Conservation (phyloP, 2,329 filamentous ascomycete genomes). For the Talaromyces sp. region DNA sequence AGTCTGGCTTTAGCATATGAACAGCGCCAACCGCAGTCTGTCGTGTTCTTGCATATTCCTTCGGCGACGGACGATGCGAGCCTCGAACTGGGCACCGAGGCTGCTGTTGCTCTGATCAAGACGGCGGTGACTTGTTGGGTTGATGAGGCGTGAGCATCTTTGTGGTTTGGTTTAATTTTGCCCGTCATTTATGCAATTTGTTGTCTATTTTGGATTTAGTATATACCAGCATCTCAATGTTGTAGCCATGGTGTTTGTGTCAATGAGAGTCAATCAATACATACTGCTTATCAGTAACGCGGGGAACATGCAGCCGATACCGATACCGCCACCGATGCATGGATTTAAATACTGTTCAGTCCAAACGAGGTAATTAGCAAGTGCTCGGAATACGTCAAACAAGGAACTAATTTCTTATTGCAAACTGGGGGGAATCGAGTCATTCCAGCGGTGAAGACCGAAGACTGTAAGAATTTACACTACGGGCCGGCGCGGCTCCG, state of each 20-base stretch:
- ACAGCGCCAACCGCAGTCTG: constrained; percentile 34
- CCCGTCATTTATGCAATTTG: neutral
- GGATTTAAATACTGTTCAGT: no score
- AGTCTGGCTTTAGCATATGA: constrained; percentile 48
- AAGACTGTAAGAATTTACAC: neutral
- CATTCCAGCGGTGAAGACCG: neutral
- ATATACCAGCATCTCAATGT: neutral
- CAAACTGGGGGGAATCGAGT: no score
- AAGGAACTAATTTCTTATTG: neutral
- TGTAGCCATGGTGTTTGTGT: neutral
- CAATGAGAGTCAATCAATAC: neutral
- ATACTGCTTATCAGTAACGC: neutral
- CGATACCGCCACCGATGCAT: no score
- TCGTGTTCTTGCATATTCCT: constrained; percentile 70
- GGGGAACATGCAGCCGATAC: neutral
- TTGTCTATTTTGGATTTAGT: neutral
- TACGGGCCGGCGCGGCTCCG: neutral
- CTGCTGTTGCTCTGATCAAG: constrained; percentile 40
- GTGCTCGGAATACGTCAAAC: no score
- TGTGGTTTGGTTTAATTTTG: neutral
- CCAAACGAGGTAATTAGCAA: no score
- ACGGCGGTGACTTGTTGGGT: constrained; percentile 38
- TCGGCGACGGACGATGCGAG: constrained; percentile 48
- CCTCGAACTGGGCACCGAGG: constrained; percentile 32
- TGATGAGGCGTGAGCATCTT: constrained; percentile 15